These are phyloP conservation scores for Litsea cubeba DNA, from an alignment of 164 flowering plant genomes.

Conservation along the genomic window DNA sequence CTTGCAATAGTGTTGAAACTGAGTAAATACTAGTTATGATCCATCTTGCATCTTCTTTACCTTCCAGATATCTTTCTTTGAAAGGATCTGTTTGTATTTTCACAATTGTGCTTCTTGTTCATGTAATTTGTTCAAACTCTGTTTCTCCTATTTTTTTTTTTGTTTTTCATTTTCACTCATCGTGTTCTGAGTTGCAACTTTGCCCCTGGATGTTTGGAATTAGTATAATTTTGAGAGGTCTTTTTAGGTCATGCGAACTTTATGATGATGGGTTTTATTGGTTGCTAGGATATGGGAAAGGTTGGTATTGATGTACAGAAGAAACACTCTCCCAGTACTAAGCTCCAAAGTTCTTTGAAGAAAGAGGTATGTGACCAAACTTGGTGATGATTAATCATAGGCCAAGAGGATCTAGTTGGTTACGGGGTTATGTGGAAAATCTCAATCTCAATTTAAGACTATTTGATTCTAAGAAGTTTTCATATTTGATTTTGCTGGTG, in stretches of 20 bases:
- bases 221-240: neutral
- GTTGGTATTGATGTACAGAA: slow-evolving; percentile 21
- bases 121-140: neutral
- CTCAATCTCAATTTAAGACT: no score
- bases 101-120: neutral
- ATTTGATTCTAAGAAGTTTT: neutral
- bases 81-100: no score
- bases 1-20: no score
- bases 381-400: neutral
- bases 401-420: neutral
- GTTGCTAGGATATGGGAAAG: slow-evolving; percentile 43
- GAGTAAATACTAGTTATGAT: no score
- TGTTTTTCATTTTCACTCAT: neutral
- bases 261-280: slow-evolving; percentile 15
- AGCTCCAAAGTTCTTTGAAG: slow-evolving; percentile 52
- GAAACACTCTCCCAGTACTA: slow-evolving; percentile 33
- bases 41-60: neutral
- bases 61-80: neutral
- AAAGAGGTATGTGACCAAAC: slow-evolving; percentile 61
- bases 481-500: neutral
- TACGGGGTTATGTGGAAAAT: neutral
- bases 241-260: neutral
- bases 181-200: slow-evolving; percentile 1
- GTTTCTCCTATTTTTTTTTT: neutral
- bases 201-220: neutral